Percentiles rank a stretch among this genome's conserved stretches.
Conservation (phyloP, 352 stramenopile genomes). For the Pythium dissimile region DNA sequence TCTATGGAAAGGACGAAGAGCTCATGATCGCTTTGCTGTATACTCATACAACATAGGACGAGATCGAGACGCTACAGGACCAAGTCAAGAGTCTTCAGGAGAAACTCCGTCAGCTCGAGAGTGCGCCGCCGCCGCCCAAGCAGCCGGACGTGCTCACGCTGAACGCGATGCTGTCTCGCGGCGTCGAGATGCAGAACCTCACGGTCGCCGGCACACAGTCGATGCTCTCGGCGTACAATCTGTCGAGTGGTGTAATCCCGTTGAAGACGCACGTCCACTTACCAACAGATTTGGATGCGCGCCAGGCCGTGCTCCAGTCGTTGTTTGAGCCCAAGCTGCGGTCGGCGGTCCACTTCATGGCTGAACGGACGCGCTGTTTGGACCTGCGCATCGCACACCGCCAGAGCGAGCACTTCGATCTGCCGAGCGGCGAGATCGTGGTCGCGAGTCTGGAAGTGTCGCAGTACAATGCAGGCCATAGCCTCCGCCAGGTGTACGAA, state of each 20-base stretch:
- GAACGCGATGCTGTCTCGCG: not conserved
- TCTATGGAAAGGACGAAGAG: not conserved
- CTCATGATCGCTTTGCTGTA: not conserved
- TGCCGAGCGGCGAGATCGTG: not conserved
- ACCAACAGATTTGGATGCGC: not conserved
- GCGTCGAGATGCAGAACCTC: slow-evolving; percentile 10
- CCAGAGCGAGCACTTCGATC: slow-evolving; percentile 1
- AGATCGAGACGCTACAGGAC: slow-evolving; percentile 3
- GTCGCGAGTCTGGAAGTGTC: not conserved
- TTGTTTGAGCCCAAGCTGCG: not conserved
- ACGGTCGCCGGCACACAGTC: slow-evolving; percentile 13
- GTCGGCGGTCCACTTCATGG: not conserved
- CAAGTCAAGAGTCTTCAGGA: not conserved
- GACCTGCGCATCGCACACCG: not conserved
- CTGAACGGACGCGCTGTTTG: not conserved
- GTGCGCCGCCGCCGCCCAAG: not conserved
- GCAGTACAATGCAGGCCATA: not conserved
- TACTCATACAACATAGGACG: not conserved
- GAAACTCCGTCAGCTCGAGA: not conserved
- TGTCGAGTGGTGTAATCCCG: not conserved
- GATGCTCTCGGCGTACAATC: slow-evolving; percentile 6
- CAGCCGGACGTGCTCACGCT: not conserved
- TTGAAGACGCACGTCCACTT: slow-evolving; percentile 5
- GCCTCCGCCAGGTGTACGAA: slow-evolving; percentile 12
- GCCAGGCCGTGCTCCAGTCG: not conserved